Base-by-base conservation (phyloP, 2,329 filamentous ascomycete genomes). In the Leptographium wingfieldii region DNA sequence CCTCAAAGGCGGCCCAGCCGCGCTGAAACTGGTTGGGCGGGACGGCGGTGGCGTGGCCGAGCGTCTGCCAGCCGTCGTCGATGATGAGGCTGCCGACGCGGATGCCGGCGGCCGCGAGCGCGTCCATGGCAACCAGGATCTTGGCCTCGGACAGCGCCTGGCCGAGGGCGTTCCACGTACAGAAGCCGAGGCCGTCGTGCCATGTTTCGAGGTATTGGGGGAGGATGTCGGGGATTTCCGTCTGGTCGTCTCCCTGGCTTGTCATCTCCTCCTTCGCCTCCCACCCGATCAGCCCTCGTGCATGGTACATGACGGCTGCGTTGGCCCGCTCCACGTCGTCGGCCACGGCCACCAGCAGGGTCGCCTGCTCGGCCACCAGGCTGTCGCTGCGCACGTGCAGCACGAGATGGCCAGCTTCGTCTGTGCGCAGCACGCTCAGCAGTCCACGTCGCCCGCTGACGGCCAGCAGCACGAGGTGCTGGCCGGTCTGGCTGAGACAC, bases 111-210 rank as follows among this genome's bases (percentile, higher is more conserved):
- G 83, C 76, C 5, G 85, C 80, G 12, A 99, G 75, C 1, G 80
- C 78, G 61, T 90, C 83, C 1, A 97, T 76, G 1, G 92, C 90
- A 49, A 83, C 72, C 14, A 91, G 76, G 16, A 99, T 82, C 66
- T 90, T 95, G 25, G 89, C 78, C 62, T 92, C 88, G 0, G 86
- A 94, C 40, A 99, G 77, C 53, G 85, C 76, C 67, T 95, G 90
- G 0, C 94, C 94, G 0, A 99, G 77, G 0, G 85, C 88, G 68
- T 97, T 99, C 94, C 94, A 99, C 0, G 94, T 99, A 70, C 94
- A 99, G 69, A 94, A 99, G 0, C 91, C 89, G 46, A 99, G 76
- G 0, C 91, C 90, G 70, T 97, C 94, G 68, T 92, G 92, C 91
- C 92, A 96, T 61, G 88, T 84, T 64, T 94, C 84, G 56, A 89